Evolutionary conservation across 2,329 filamentous ascomycete genomes (phyloP).

Genomic region (Stromatinia cepivora): DNA sequence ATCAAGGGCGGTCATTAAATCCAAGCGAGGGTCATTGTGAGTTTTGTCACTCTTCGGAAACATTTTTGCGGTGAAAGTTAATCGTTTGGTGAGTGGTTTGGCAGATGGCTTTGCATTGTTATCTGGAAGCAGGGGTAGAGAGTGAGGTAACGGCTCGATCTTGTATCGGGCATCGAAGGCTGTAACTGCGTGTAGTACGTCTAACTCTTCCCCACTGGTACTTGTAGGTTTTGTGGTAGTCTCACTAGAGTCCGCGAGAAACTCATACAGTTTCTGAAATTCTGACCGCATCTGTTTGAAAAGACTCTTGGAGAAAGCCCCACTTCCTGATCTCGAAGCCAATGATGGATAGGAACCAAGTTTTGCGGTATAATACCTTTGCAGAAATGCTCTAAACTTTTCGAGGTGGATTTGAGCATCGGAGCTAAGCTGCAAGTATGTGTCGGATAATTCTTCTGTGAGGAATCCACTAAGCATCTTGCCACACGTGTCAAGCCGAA

Average conservation of each 20-base stretch:
- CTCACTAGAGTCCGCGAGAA: slow-evolving; percentile 63
- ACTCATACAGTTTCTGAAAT: slow-evolving; percentile 69
- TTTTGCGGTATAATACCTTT: slow-evolving; percentile 64
- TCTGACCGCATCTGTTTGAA: slow-evolving; percentile 65
- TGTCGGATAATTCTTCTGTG: slow-evolving; percentile 66
- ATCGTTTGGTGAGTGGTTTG: slow-evolving; percentile 1
- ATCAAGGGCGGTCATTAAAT: slow-evolving; percentile 53
- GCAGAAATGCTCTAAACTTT: slow-evolving; percentile 68
- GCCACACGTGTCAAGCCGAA: slow-evolving; percentile 58
- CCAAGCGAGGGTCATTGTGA: slow-evolving; percentile 50
- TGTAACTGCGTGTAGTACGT: slow-evolving; percentile 65
- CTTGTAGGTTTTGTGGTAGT: slow-evolving; percentile 47
- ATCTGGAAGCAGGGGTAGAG: slow-evolving; percentile 65
- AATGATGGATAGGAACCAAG: slow-evolving; percentile 66
- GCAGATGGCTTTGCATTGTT: slow-evolving; percentile 34
- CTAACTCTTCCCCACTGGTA: slow-evolving; percentile 65
- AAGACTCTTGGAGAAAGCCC: slow-evolving; percentile 57
- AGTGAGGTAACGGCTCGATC: slow-evolving; percentile 61
- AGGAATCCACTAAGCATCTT: slow-evolving; percentile 66
- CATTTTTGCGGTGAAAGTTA: slow-evolving; percentile 36
- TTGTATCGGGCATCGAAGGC: slow-evolving; percentile 64
- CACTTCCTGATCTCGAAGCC: slow-evolving; percentile 47
- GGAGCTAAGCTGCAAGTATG: slow-evolving; percentile 62
- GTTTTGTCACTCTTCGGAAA: slow-evolving; percentile 42
- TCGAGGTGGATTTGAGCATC: slow-evolving; percentile 67